phyloP scores from a whole-genome alignment of 1,284 basidiomycete species.

The Volvariella volvacea region DNA sequence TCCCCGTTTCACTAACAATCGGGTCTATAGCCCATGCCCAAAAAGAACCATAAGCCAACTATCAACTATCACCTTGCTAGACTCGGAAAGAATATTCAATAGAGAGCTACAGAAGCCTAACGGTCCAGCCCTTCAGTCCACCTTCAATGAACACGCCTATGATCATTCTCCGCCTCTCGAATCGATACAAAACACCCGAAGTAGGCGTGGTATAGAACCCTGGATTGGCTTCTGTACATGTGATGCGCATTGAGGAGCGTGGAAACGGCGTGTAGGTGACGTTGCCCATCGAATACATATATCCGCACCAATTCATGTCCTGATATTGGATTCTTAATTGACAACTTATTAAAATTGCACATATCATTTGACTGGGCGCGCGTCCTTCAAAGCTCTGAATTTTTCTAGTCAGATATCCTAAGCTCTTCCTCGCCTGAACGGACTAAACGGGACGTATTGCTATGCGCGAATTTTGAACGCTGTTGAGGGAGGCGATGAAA shows the following conservation, averaged over 20 bases:
- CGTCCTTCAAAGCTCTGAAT: too few relatives aligned
- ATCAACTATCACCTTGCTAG: conserved; percentile 85
- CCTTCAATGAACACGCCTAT: conserved; percentile 10
- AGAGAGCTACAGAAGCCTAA: conserved; percentile 14
- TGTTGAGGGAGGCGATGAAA: too few relatives aligned
- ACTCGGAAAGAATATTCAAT: conserved; percentile 67
- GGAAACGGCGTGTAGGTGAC: too few relatives aligned
- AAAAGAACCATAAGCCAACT: conserved; percentile 59
- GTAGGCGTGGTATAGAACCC: neutral
- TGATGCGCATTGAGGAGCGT: neutral
- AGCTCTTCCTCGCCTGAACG: too few relatives aligned
- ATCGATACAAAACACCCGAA: neutral
- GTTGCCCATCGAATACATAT: too few relatives aligned
- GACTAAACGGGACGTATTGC: too few relatives aligned
- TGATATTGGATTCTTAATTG: too few relatives aligned
- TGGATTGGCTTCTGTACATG: conserved; percentile 2
- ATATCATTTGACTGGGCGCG: too few relatives aligned
- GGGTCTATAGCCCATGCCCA: conserved; percentile 46
- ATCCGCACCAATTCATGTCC: too few relatives aligned
- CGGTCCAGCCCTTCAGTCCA: neutral
- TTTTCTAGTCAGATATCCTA: too few relatives aligned
- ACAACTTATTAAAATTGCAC: too few relatives aligned
- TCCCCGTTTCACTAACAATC: conserved; percentile 5
- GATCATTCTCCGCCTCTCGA: neutral
- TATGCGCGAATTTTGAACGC: too few relatives aligned